A percentile compares a stretch with the other conserved stretches of the same genome.
These are phyloP conservation scores for Combretum micranthum DNA, from an alignment of 345 rosid species.

Conservation along the genomic window DNA sequence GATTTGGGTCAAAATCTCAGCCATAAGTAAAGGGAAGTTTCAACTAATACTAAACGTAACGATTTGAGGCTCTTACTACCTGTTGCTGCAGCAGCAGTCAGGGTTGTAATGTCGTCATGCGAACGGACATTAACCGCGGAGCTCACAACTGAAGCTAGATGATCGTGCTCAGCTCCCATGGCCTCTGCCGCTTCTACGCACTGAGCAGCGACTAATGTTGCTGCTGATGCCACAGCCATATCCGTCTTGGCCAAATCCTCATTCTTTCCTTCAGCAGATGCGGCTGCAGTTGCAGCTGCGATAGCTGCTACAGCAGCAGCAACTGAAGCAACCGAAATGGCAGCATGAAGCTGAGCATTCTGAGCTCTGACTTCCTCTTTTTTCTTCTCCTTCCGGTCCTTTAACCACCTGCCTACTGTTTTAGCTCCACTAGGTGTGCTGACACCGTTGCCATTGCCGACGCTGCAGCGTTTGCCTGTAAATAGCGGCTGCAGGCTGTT, in stretches of 20 bases:
- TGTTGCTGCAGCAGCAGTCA: constrained; percentile 97
- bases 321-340: constrained; percentile 83
- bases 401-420: constrained; percentile 94
- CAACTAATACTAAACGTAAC: no score
- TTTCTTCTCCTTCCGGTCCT: constrained; percentile 90
- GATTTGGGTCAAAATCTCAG: no score
- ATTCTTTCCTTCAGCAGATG: constrained; percentile 47
- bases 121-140: constrained; percentile 88
- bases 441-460: constrained; percentile 31
- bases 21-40: no score
- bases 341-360: constrained; percentile 86
- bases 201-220: constrained; percentile 94
- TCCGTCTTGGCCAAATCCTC: constrained; percentile 68
- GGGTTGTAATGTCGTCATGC: constrained; percentile 73
- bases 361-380: constrained; percentile 85
- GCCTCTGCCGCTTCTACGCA: constrained; percentile 92
- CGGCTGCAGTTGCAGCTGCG: constrained; percentile 69
- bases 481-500: constrained; percentile 76
- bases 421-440: constrained; percentile 60
- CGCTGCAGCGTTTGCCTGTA: constrained; percentile 43
- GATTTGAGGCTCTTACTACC: constrained; percentile 41
- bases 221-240: constrained; percentile 89
- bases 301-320: constrained; percentile 90
- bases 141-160: constrained; percentile 73
- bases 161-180: constrained; percentile 84